Percentiles rank a stretch among this genome's conserved stretches.
These are phyloP conservation scores for Candida coleopterorum DNA, from an alignment of 805 yeast genomes.

Conservation along the genomic window DNA sequence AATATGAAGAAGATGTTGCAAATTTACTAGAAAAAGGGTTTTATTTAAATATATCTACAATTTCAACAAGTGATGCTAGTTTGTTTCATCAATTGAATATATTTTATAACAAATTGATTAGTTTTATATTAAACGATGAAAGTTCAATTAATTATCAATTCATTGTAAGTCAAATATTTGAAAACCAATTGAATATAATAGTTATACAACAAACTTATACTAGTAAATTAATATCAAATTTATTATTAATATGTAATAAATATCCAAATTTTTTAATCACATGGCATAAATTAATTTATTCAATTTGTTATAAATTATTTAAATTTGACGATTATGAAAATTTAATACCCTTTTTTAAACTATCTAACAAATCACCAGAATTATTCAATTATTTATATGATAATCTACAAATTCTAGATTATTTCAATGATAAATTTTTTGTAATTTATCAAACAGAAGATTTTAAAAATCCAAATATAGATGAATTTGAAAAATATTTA, in stretches of 20 bases:
- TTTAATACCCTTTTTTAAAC: conserved; percentile 5
- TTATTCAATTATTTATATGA: conserved; percentile 3
- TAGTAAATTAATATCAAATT: conserved; percentile 7
- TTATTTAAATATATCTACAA: conserved; percentile 6
- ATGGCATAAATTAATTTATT: not conserved
- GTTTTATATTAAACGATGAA: conserved; percentile 6
- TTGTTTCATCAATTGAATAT: conserved; percentile 12
- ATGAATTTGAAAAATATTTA: conserved; percentile 1
- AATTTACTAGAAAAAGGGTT: conserved; percentile 7
- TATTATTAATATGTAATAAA: conserved; percentile 8
- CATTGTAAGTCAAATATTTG: not conserved
- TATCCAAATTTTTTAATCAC: conserved; percentile 15
- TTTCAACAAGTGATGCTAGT: conserved; percentile 3
- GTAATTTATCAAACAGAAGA: conserved; percentile 1
- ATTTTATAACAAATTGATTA: conserved; percentile 11
- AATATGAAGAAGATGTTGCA: not conserved
- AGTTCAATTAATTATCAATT: conserved; percentile 3
- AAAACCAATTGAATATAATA: not conserved
- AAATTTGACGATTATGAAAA: conserved; percentile 1
- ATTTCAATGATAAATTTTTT: not conserved
- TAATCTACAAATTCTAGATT: conserved; percentile 1
- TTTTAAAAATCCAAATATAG: not conserved
- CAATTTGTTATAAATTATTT: not conserved
- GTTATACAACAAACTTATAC: not conserved
- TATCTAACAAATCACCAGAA: conserved; percentile 5